These are phyloP conservation scores for Nemania abortiva DNA, from an alignment of 2,329 filamentous ascomycete genomes.

Conservation along the genomic window DNA sequence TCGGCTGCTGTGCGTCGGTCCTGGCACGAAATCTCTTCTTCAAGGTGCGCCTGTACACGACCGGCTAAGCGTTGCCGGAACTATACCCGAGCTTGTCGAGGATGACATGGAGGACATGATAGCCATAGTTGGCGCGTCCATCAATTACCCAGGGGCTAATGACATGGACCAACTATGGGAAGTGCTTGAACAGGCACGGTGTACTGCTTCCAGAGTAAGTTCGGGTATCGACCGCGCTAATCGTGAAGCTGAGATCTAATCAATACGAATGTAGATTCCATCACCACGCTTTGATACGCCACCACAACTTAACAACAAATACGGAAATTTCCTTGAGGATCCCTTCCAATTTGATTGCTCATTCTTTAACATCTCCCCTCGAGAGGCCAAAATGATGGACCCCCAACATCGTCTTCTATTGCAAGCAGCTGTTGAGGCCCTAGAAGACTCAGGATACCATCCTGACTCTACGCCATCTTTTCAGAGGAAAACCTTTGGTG, in stretches of 20 bases:
- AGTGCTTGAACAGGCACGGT: constrained; percentile 31
- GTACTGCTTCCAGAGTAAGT: constrained; percentile 32
- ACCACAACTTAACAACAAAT: neutral
- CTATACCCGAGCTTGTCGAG: neutral
- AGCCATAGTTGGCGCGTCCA: constrained; percentile 37
- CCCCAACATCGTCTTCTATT: constrained; percentile 43
- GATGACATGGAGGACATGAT: constrained; percentile 27
- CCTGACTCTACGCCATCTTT: constrained; percentile 40
- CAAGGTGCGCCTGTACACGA: constrained; percentile 5
- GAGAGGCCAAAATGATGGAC: constrained; percentile 43
- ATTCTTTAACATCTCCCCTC: constrained; percentile 40
- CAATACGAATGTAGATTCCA: constrained; percentile 27
- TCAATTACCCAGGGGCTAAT: constrained; percentile 32
- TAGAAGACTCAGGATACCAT: constrained; percentile 47
- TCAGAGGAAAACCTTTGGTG: constrained; percentile 47
- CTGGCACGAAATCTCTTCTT: constrained; percentile 24
- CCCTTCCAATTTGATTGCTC: constrained; percentile 39
- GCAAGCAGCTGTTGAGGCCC: constrained; percentile 35
- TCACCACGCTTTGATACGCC: constrained; percentile 31
- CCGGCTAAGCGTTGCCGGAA: neutral
- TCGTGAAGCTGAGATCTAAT: neutral
- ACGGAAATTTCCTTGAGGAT: constrained; percentile 39
- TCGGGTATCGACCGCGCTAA: neutral
- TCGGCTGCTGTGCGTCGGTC: constrained; percentile 20
- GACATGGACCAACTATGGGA: constrained; percentile 33